phyloP scores from a whole-genome alignment of 2,329 filamentous ascomycete species.

The Cladorrhinum sp. region DNA sequence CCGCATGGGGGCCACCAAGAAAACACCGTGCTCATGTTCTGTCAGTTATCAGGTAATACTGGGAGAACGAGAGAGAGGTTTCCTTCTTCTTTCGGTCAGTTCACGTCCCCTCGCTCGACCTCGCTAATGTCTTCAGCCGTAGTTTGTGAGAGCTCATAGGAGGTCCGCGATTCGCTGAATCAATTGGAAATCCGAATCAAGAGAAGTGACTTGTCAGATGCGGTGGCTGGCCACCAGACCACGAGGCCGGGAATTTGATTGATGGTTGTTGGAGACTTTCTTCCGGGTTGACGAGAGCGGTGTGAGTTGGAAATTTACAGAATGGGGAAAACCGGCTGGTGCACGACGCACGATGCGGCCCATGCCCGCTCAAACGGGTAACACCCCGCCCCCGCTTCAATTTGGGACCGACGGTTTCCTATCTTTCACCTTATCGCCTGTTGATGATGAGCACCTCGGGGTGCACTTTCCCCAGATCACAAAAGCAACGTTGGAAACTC shows the following conservation, averaged over 20 bases:
- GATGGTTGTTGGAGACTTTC: not conserved
- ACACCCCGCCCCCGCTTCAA: not conserved
- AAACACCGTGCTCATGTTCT: not conserved
- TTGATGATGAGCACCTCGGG: not conserved
- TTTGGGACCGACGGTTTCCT: slow-evolving; percentile 8
- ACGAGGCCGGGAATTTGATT: not conserved
- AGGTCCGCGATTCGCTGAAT: not conserved
- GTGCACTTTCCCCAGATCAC: slow-evolving; percentile 12
- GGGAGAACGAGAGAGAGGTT: not conserved
- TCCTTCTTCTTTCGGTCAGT: not conserved
- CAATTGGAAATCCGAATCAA: not conserved
- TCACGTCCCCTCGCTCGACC: not conserved
- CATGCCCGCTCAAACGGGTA: not conserved
- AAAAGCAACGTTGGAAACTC: not conserved
- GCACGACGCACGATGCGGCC: not conserved
- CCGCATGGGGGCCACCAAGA: not conserved
- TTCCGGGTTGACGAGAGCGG: not conserved
- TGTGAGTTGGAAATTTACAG: not conserved
- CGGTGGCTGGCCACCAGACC: not conserved
- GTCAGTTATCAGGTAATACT: not conserved
- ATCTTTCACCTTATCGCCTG: slow-evolving; percentile 16
- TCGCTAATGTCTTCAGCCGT: not conserved
- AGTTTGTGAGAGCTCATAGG: not conserved
- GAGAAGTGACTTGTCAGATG: not conserved
- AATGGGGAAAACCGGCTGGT: not conserved